Evolutionary conservation across 306 rosid genomes (phyloP).

Genomic region (Lathyrus sativus): DNA sequence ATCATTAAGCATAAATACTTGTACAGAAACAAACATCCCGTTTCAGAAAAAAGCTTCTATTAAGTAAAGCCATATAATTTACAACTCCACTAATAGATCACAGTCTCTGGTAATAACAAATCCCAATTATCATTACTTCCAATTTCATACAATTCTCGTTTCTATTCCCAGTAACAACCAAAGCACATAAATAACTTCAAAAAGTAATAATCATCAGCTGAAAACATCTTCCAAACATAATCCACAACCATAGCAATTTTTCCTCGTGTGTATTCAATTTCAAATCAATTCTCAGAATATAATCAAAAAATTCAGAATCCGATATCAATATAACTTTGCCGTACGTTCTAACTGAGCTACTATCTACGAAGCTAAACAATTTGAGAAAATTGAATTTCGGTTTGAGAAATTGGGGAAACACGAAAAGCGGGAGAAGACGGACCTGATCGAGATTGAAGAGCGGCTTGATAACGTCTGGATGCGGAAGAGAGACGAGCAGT

Average conservation of each 20-base stretch:
- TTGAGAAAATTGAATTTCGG: no score
- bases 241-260: not conserved
- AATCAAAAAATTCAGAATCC: conserved; percentile 1
- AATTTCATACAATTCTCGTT: conserved; percentile 7
- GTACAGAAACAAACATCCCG: conserved; percentile 10
- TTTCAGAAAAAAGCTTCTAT: not conserved
- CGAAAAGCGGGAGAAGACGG: not conserved
- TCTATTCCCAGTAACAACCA: conserved; percentile 8
- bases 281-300: not conserved
- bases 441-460: conserved; percentile 90
- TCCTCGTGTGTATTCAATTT: not conserved
- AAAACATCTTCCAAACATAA: conserved; percentile 5
- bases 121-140: conserved; percentile 3
- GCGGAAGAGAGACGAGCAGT: conserved; percentile 76
- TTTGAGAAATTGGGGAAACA: not conserved
- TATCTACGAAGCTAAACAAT: no score
- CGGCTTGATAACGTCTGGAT: conserved; percentile 69
- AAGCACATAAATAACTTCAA: conserved; percentile 11
- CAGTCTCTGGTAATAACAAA: conserved; percentile 21
- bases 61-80: conserved; percentile 25
- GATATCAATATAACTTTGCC: not conserved
- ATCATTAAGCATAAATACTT: conserved; percentile 20
- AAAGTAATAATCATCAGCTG: not conserved
- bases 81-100: conserved; percentile 2
- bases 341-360: no score